Evolutionary conservation across 116 monocot species (phyloP), one percentile per base, ranked within the genome.

Genomic region (Trichopus zeylanicus): DNA sequence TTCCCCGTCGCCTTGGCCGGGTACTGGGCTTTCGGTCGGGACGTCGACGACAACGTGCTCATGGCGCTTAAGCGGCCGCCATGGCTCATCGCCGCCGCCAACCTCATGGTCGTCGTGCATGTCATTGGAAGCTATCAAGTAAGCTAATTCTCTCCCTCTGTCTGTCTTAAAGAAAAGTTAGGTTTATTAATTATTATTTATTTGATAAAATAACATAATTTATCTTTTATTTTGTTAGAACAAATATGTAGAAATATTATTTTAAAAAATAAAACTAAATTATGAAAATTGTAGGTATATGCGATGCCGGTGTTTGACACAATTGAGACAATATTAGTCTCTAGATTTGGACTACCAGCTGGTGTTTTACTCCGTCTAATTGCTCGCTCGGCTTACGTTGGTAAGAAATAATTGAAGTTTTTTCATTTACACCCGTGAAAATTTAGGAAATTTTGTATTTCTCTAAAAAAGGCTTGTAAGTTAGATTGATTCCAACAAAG

Each of bases 41-140:
- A 26, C 13, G 75, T 75, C 4, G 64, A 75, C 3, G 75, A 75
- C 22, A 75, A 69, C 42, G 68, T 75, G 9, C 64, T 75, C 18
- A 57, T 60, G 42, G 61, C 64, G 2, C 75, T 75, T 35, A 23
- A 24, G 19, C 55, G 55, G n/a, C 75, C 75, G 15, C 28, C 0
- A 26, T 69, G 75, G 75, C 64, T 69, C 52, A 75, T 75, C 37
- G 75, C 69, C 1, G 70, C 70, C 10, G 70, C 70, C 31, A 70
- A 70, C 31, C 70, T 70, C 8, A 70, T 70, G 70, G 61, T 64
- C 18, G 75, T 68, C 35, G 24, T 75, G 37, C 74, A 74, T 55
- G 74, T 67, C 53, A 53, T 72, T 7, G 72, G 72, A 53, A 72
- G 72, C 65, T 72, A 72, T 7, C 65, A 56, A 29, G 65, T 65